Conservation (phyloP, 2,329 filamentous ascomycete genomes). For the Penicillium aurantiogriseum region DNA sequence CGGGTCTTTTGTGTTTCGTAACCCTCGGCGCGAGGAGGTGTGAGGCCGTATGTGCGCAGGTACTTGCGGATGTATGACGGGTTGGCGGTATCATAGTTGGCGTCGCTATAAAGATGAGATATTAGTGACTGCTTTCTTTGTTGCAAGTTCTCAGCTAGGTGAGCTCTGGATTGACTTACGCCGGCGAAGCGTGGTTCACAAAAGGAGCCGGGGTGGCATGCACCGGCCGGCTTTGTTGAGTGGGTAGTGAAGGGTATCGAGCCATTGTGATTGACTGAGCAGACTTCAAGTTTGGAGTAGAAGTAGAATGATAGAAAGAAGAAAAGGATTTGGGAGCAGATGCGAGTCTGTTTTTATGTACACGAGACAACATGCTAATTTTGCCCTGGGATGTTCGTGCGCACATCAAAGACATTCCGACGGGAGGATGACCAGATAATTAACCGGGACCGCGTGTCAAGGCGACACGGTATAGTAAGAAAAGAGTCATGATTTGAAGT, state of each 20-base stretch:
- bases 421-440: conserved; percentile 43
- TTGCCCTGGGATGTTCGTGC: conserved; percentile 31
- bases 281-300: conserved; percentile 17
- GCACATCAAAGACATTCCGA: conserved; percentile 39
- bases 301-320: conserved; percentile 21
- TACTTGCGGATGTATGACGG: conserved; percentile 52
- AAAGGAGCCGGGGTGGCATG: conserved; percentile 33
- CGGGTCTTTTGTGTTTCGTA: conserved; percentile 51
- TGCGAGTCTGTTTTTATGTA: conserved; percentile 34
- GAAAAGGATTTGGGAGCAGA: conserved; percentile 21
- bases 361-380: conserved; percentile 31
- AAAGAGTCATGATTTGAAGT: conserved; percentile 23
- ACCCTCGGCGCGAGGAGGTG: conserved; percentile 49
- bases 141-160: background rate
- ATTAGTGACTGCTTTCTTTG: conserved; percentile 9
- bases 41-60: conserved; percentile 51
- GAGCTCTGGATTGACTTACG: conserved; percentile 27
- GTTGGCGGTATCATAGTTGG: conserved; percentile 51
- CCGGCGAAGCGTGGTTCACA: conserved; percentile 33
- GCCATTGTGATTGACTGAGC: conserved; percentile 33
- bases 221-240: conserved; percentile 37
- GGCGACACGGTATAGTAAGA: conserved; percentile 22
- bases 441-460: conserved; percentile 22
- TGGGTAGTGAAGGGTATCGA: conserved; percentile 28
- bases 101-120: conserved; percentile 35